These are phyloP conservation scores for Colletotrichum musicola DNA, from an alignment of 2,329 filamentous ascomycete species.

Conservation along the genomic window DNA sequence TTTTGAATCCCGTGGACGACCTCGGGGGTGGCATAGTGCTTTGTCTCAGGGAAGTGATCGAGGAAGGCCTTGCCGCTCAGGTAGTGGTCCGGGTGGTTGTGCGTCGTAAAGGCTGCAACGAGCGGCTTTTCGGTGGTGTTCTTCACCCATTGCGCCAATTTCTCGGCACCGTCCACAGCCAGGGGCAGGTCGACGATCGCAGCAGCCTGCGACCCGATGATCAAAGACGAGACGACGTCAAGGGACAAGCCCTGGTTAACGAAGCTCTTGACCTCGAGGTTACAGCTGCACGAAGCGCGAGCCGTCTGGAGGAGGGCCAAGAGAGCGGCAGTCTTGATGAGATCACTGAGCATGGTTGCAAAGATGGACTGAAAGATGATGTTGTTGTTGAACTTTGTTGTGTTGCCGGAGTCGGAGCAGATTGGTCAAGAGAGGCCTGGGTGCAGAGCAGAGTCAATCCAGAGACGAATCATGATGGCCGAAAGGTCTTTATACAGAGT, in stretches of 20 bases:
- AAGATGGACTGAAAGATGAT: not conserved
- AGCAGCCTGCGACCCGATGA: slow-evolving; percentile 30
- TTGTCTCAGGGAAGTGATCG: slow-evolving; percentile 17
- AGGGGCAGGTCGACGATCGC: slow-evolving; percentile 28
- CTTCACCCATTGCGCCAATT: slow-evolving; percentile 20
- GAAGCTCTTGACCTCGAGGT: slow-evolving; percentile 9
- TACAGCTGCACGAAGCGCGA: not conserved
- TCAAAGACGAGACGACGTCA: slow-evolving; percentile 29
- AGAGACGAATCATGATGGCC: not conserved
- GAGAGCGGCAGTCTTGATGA: not conserved
- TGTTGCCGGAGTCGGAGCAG: not conserved
- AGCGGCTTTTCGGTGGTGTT: slow-evolving; percentile 34
- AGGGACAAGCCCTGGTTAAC: slow-evolving; percentile 20
- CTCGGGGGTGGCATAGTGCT: slow-evolving; percentile 29
- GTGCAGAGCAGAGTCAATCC: not conserved
- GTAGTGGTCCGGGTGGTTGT: slow-evolving; percentile 31
- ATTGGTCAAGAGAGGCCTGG: not conserved
- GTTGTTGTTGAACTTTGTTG: not conserved
- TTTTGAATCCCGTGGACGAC: slow-evolving; percentile 3
- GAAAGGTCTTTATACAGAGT: not conserved
- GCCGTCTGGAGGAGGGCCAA: not conserved
- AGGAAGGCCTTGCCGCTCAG: slow-evolving; percentile 31
- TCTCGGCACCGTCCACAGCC: slow-evolving; percentile 5
- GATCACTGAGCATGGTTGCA: not conserved
- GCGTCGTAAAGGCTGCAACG: slow-evolving; percentile 20